Conservation (phyloP, 768 basidiomycete species). For the Boletus barrowsii region DNA sequence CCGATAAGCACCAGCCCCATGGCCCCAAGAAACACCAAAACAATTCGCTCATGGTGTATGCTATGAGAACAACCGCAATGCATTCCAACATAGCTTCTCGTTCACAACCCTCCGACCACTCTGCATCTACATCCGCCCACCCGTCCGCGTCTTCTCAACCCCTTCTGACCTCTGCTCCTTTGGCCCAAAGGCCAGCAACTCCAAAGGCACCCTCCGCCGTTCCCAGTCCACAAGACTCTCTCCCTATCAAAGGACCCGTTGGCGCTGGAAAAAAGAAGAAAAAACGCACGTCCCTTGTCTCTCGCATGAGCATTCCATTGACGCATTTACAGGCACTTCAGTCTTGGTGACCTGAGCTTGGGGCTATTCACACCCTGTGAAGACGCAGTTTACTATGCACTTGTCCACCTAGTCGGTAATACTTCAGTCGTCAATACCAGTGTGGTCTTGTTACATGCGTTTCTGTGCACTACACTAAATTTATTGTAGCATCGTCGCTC, state of each 20-base stretch:
- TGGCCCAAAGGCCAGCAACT: constrained; percentile 22
- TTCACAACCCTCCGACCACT: constrained; percentile 28
- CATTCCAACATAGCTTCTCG: constrained; percentile 57
- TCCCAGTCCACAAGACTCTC: constrained; percentile 43
- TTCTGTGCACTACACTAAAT: background rate
- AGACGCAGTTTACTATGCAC: background rate
- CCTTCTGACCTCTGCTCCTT: constrained; percentile 37
- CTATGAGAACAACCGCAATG: constrained; percentile 75
- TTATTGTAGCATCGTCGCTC: background rate
- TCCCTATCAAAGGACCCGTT: constrained; percentile 42
- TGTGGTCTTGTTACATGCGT: background rate
- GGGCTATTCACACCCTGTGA: background rate
- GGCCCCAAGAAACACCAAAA: constrained; percentile 61
- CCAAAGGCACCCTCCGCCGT: constrained; percentile 34
- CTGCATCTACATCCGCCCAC: constrained; percentile 27
- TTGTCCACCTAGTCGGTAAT: background rate
- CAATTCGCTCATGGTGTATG: constrained; percentile 64
- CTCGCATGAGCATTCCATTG: constrained; percentile 1
- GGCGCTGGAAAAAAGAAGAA: constrained; percentile 70
- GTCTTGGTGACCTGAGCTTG: constrained; percentile 19
- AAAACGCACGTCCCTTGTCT: constrained; percentile 51
- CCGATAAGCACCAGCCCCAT: constrained; percentile 25
- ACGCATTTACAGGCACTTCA: constrained; percentile 23
- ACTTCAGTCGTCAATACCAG: background rate
- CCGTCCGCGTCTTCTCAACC: constrained; percentile 25